A percentile compares a stretch with the other conserved stretches of the same genome.
Conservation (phyloP, 306 rosid species). For the Hippophae tibetana region DNA sequence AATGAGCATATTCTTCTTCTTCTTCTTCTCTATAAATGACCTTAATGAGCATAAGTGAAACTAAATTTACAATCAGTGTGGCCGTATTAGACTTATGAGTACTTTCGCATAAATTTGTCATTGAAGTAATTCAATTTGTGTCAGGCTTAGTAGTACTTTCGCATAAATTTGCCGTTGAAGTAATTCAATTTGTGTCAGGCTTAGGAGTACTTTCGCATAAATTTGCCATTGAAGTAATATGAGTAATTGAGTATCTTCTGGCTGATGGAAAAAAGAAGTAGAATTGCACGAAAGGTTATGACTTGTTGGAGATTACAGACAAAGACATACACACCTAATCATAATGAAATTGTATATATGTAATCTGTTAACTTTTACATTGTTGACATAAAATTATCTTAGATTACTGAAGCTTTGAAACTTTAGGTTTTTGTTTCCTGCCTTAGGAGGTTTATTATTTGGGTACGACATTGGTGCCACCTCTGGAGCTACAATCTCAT, state of each 20-base stretch:
- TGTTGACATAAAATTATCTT: background rate
- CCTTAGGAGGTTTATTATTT: slow-evolving; percentile 90
- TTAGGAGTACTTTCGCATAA: too few relatives aligned
- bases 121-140: too few relatives aligned
- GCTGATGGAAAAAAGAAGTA: background rate
- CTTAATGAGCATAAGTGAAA: too few relatives aligned
- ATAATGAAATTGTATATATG: background rate
- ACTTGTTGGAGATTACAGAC: background rate
- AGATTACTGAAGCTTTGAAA: slow-evolving; percentile 14
- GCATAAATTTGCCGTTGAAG: too few relatives aligned
- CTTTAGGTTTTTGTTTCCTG: slow-evolving; percentile 83
- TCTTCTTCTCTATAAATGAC: too few relatives aligned
- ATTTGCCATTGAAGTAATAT: too few relatives aligned
- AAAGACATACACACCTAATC: background rate
- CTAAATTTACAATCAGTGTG: too few relatives aligned
- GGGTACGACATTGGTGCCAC: slow-evolving; percentile 98
- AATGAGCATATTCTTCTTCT: background rate
- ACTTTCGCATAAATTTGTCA: too few relatives aligned
- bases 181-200: too few relatives aligned
- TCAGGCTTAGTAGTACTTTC: too few relatives aligned
- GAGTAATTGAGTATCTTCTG: background rate
- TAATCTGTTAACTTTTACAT: slow-evolving; percentile 2
- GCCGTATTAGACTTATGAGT: too few relatives aligned
- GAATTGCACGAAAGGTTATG: background rate
- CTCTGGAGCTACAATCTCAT: slow-evolving; percentile 78